A percentile compares a stretch with the other conserved stretches of the same genome.
Evolutionary conservation across 768 basidiomycete species (phyloP).

Genomic region (Amanita exitialis): DNA sequence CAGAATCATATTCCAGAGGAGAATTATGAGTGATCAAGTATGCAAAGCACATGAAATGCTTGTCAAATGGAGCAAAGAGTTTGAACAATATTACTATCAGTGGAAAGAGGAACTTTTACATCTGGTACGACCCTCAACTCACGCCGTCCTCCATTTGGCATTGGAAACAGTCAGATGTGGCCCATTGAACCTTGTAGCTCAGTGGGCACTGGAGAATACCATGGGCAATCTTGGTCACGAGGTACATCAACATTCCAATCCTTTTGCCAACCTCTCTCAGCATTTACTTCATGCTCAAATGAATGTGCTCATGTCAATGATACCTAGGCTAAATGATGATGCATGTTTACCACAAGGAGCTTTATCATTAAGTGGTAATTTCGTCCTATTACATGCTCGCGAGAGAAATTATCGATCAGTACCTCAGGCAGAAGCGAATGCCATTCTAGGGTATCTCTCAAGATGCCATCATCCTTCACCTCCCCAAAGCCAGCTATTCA

Average conservation of each 20-base stretch:
- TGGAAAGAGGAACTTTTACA: slow-evolving; percentile 16
- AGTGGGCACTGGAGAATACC: slow-evolving; percentile 20
- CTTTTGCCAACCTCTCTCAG: slow-evolving; percentile 18
- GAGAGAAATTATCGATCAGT: neutral
- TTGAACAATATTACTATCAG: slow-evolving; percentile 20
- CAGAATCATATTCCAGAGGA: slow-evolving; percentile 13
- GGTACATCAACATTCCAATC: slow-evolving; percentile 14
- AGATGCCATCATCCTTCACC: neutral
- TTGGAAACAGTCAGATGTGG: slow-evolving; percentile 14
- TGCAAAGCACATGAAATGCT: slow-evolving; percentile 10
- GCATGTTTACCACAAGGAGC: neutral
- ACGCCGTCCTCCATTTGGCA: slow-evolving; percentile 17
- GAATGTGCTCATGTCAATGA: slow-evolving; percentile 8
- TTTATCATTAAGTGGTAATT: neutral
- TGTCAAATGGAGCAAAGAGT: slow-evolving; percentile 17
- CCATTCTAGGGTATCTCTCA: neutral
- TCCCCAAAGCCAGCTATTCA: neutral
- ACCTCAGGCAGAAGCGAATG: neutral
- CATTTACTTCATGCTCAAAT: slow-evolving; percentile 11
- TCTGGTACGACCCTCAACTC: slow-evolving; percentile 19
- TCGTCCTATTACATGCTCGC: neutral
- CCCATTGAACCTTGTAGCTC: slow-evolving; percentile 13
- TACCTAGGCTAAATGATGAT: slow-evolving; percentile 10
- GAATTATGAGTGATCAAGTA: slow-evolving; percentile 10
- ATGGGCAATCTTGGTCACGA: no score